Evolutionary conservation across 805 yeast species (phyloP), one percentile per base, ranked within the genome.

Genomic region (Brettanomyces nanus): DNA sequence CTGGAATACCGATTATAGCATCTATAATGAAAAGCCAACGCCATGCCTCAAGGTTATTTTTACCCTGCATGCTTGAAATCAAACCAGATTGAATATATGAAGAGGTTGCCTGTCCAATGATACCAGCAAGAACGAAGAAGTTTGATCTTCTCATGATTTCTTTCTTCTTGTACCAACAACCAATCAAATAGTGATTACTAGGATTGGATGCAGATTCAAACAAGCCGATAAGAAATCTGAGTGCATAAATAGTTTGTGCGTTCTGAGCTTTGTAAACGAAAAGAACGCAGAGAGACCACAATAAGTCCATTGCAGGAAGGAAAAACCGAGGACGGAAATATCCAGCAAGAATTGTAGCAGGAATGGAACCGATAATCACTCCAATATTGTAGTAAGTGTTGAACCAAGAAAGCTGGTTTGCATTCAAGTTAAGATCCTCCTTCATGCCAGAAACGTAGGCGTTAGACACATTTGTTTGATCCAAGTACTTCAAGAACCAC

Each of bases 361-460:
- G 56, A 48, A 19, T 35, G n/a, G 32, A 29, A 7, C 32, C 32
- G 13, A 54, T 52, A 33, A 53, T 54, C 34, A 51, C 50, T 17
- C 61, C 61, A 3, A 35, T 55, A 28, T 57, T 66, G 58, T 49
- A 69, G 54, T 29, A 65, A 50, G 42, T 68, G 49, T 36, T 70
- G 62, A 43, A 52, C 34, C 51, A 46, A 7, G 52, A 39, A 19
- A 51, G 44, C 38, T 52, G 56, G 51, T 77, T 72, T 11, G 82
- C 83, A 37, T 64, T 50, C 70, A 82, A 69, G 3, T 65, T 62
- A 28, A 80, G 58, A 34, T 65, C 77, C 46, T 70, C 76, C 41
- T 68, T 57, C 73, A 81, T 66, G 15, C 84, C 82, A 14, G 78
- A 69, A 31, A 76, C 78, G 48, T 78, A 80, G 1, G 86, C 86